Base-by-base conservation (phyloP, 305 asterid species). In the Fraxinus velutina region DNA sequence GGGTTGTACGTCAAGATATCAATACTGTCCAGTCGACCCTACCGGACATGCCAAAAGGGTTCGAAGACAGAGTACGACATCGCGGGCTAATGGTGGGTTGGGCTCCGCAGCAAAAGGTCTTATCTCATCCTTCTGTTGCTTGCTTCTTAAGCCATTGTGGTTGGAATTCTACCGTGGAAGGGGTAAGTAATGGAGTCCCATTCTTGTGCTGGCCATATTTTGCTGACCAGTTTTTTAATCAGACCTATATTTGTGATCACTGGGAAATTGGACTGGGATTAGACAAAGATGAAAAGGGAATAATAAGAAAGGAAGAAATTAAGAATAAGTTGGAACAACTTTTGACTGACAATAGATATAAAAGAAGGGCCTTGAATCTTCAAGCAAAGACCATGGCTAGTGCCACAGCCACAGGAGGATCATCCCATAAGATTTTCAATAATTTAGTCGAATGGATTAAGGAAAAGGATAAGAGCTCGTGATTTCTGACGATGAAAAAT, bases 81-180 rank as follows among this genome's bases (percentile, higher is more conserved):
- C 82, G 86, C 0, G 96, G 92, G 82, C 76, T 68, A 29, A 81
- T 84, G 15, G 90, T 88, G 37, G 77, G 82, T 0, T 90, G 92
- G 94, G 86, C 91, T 0, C 91, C 93, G 0, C 93, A 92, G 42
- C 90, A 89, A 29, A 73, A 79, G 79, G 91, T 91, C 72, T 42
- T 92, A 22, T 82, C 84, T 0, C 97, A 93, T 77, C 92, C 92
- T 79, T 90, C 96, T 2, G 36, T 92, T 12, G 89, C 92, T 21
- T 88, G 92, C 6, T 91, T 92, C 78, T 4, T 91, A 12, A 90
- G 94, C 83, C 97, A 91, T 13, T 91, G 96, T 68, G 96, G 97
- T 1, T 92, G 97, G 94, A 91, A 92, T 79, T 92, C 94, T 1
- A 89, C 94, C 2, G 12, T 88, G 9, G 95, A 91, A 47, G 86